A percentile compares a stretch with the other conserved stretches of the same genome.
These are phyloP conservation scores for Dictyostelium brefeldianum DNA, from an alignment of 78 protist species.

Conservation along the genomic window DNA sequence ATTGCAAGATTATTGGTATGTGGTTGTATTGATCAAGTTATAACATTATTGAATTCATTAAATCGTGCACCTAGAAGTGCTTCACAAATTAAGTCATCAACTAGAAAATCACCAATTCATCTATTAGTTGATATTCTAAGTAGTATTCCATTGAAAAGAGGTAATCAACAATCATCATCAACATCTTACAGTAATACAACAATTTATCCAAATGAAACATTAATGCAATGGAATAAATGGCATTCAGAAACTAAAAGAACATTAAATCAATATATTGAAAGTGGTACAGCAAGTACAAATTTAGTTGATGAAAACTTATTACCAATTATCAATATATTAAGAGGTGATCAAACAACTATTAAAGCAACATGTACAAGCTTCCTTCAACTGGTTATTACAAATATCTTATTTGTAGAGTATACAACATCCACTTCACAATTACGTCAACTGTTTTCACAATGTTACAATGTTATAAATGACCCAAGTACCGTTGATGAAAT, in stretches of 20 bases:
- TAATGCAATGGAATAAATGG: slow-evolving; percentile 61
- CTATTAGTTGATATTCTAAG: slow-evolving; percentile 28
- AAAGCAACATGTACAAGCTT: slow-evolving; percentile 17
- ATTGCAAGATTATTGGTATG: slow-evolving; percentile 11
- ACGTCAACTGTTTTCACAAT: slow-evolving; percentile 48
- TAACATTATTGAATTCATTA: neutral
- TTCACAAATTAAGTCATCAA: neutral
- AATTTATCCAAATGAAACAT: slow-evolving; percentile 18
- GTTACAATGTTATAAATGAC: neutral
- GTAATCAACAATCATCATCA: neutral
- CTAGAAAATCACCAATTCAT: slow-evolving; percentile 63
- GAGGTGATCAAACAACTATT: slow-evolving; percentile 20
- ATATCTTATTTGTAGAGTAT: slow-evolving; percentile 47
- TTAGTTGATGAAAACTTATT: neutral
- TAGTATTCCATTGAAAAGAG: slow-evolving; percentile 27
- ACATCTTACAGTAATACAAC: neutral
- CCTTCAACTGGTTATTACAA: slow-evolving; percentile 30
- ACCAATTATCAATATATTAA: neutral
- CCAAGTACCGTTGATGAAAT: slow-evolving; percentile 32
- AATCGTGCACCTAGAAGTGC: slow-evolving; percentile 26
- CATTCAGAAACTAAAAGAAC: slow-evolving; percentile 10
- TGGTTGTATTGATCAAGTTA: slow-evolving; percentile 66
- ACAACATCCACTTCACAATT: slow-evolving; percentile 10
- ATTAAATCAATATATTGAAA: neutral
- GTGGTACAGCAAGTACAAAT: neutral